Base-by-base conservation (phyloP, 2,329 filamentous ascomycete genomes). In the Claviceps paspali region DNA sequence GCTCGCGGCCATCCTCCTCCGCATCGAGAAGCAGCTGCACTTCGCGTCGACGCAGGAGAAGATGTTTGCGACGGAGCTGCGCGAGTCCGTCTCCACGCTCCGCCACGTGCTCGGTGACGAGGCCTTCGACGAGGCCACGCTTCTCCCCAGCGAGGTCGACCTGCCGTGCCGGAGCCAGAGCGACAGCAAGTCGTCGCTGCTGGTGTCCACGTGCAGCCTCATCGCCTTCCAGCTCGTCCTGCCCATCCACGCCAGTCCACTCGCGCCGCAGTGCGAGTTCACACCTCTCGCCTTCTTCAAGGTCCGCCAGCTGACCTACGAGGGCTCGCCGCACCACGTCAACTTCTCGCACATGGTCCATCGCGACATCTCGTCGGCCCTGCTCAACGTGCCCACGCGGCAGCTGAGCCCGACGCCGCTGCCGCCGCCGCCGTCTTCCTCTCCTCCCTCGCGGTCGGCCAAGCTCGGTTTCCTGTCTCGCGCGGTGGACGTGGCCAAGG, bases 251-350 rank as follows among this genome's bases (percentile, higher is more conserved):
- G 62, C 64, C 12, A 64, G 63, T 24, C 53, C 70, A 7, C 57
- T 60, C 2, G 65, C 67, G 17, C 58, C 67, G 2, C 64, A 65
- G 21, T 69, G 72, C 48, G 63, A 67, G 38, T 79, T 79, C 44
- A 63, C 70, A 1, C 76, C 79, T 0, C 57, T 82, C 22, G 68
- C 59, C 31, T 74, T 82, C 45, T 82, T 82, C 60, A 75, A 72
- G 45, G 62, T 70, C 6, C 75, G 77, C 40, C 79, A 83, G 52
- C 68, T 78, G 43, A 65, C 73, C 0, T 69, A 76, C 46, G 61
- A 65, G 24, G 43, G 41, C n/a, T 47, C 45, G 3, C 31, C 41
- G 0, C 69, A 74, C 44, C 66, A 75, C 31, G 63, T 71, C 4
- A 66, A 65, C 2, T 82, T 83, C 47, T 65, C 68, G 1, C 67